A percentile compares a stretch with the other conserved stretches of the same genome.
These are phyloP conservation scores for Picea mariana DNA, from an alignment of 83 land plant species.

Conservation along the genomic window DNA sequence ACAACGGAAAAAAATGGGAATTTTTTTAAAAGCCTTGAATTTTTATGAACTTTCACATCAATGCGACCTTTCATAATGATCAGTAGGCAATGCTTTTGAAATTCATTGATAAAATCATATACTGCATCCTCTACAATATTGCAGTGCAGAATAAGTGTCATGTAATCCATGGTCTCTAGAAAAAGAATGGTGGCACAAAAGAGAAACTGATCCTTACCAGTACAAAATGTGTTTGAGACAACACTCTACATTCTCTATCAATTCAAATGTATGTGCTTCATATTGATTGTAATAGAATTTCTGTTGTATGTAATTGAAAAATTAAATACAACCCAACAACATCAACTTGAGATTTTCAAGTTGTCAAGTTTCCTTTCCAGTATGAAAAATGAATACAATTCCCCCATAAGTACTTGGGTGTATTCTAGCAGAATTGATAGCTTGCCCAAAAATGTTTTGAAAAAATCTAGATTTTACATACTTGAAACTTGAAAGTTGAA, in stretches of 20 bases:
- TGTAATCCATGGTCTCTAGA: background rate
- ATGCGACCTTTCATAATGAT: background rate
- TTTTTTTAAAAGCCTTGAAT: background rate
- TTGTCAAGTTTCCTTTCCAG: background rate
- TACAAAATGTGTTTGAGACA: background rate
- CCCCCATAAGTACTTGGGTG: background rate
- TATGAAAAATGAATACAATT: background rate
- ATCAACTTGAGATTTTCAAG: background rate
- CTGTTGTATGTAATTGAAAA: background rate
- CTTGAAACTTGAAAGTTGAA: constrained; percentile 4
- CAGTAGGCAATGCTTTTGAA: background rate
- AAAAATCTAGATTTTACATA: background rate
- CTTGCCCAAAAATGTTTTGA: background rate
- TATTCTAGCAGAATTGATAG: background rate
- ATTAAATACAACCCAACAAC: background rate
- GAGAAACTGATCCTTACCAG: background rate
- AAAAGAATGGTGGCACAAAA: background rate
- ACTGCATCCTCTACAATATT: background rate
- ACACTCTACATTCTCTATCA: background rate
- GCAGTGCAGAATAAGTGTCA: background rate
- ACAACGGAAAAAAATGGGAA: background rate
- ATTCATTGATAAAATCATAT: background rate
- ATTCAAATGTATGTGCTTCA: background rate
- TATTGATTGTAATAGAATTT: background rate
- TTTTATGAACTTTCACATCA: background rate